These are phyloP conservation scores for Xylariaceae sp. DNA, from an alignment of 2,329 filamentous ascomycete species.

Conservation along the genomic window DNA sequence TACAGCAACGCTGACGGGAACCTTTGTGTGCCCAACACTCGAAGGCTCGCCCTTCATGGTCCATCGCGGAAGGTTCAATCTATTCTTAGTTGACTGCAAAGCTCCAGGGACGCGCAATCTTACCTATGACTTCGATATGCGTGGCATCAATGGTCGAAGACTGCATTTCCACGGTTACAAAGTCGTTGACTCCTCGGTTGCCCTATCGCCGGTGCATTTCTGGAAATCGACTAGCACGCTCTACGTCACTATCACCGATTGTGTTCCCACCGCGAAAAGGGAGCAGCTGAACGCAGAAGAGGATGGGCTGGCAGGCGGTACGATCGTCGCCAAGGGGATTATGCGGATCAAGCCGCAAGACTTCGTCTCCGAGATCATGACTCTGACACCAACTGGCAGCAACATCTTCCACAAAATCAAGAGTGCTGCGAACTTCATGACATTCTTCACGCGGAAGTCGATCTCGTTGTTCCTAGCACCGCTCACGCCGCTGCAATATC, in stretches of 20 bases:
- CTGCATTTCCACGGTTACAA: slow-evolving; percentile 62
- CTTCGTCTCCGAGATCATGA: slow-evolving; percentile 53
- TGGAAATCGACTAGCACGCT: slow-evolving; percentile 61
- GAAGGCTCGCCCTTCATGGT: slow-evolving; percentile 59
- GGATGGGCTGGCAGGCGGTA: slow-evolving; percentile 35
- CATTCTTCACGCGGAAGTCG: slow-evolving; percentile 53
- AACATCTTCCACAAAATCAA: slow-evolving; percentile 40
- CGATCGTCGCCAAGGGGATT: slow-evolving; percentile 54
- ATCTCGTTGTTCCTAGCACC: slow-evolving; percentile 51
- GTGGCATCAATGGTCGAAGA: slow-evolving; percentile 46
- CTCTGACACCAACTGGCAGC: slow-evolving; percentile 48
- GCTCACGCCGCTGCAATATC: slow-evolving; percentile 54
- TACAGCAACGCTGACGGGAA: slow-evolving; percentile 53
- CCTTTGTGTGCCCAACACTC: slow-evolving; percentile 53
- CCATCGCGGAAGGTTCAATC: slow-evolving; percentile 51
- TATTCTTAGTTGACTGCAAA: slow-evolving; percentile 51
- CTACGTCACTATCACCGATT: slow-evolving; percentile 55
- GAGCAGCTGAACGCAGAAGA: slow-evolving; percentile 32
- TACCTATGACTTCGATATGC: slow-evolving; percentile 60
- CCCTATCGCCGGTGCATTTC: slow-evolving; percentile 52
- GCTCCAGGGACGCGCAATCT: slow-evolving; percentile 56
- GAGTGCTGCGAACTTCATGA: slow-evolving; percentile 48
- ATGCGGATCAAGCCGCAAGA: slow-evolving; percentile 52
- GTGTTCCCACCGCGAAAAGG: slow-evolving; percentile 20
- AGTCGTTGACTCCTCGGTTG: slow-evolving; percentile 56